Percentiles rank a stretch among this genome's conserved stretches.
Evolutionary conservation across 441 rosid species (phyloP).

Genomic region (Hura crepitans): DNA sequence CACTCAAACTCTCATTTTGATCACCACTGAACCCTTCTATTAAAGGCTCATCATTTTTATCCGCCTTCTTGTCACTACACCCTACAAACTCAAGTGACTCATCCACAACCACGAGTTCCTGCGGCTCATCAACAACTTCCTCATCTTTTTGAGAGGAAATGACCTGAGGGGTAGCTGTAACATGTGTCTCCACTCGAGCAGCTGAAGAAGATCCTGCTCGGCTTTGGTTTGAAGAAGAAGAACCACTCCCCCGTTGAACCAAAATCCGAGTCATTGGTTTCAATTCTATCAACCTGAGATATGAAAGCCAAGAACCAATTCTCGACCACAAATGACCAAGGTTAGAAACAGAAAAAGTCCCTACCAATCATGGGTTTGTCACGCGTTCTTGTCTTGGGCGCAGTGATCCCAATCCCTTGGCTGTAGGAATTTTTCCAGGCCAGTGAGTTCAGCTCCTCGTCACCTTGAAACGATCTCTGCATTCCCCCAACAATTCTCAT

Average conservation of each 20-base stretch:
- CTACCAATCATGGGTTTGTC: slow-evolving; percentile 51
- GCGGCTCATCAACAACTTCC: slow-evolving; percentile 48
- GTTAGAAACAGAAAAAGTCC: slow-evolving; percentile 39
- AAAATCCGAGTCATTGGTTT: slow-evolving; percentile 78
- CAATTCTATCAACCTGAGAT: slow-evolving; percentile 16
- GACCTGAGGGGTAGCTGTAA: slow-evolving; percentile 34
- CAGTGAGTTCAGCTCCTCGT: slow-evolving; percentile 53
- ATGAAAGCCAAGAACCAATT: slow-evolving; percentile 17
- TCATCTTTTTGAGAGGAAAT: slow-evolving; percentile 46
- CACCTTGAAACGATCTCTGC: slow-evolving; percentile 64
- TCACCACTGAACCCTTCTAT: slow-evolving; percentile 33
- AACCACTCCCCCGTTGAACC: slow-evolving; percentile 81
- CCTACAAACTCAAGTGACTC: slow-evolving; percentile 44
- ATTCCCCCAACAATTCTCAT: slow-evolving; percentile 98
- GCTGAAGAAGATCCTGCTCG: slow-evolving; percentile 57
- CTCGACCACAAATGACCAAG: slow-evolving; percentile 20
- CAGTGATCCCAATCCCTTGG: slow-evolving; percentile 71
- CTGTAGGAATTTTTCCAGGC: slow-evolving; percentile 83
- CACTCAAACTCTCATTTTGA: slow-evolving; percentile 31
- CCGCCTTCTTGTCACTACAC: slow-evolving; percentile 39
- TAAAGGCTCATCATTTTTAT: slow-evolving; percentile 41
- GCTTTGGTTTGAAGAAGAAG: slow-evolving; percentile 68
- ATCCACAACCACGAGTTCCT: slow-evolving; percentile 45
- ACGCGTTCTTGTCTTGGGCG: slow-evolving; percentile 85
- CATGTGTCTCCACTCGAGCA: slow-evolving; percentile 56